Evolutionary conservation across 306 rosid species (phyloP), one percentile per base, ranked within the genome.

Genomic region (Potentilla sterilis): DNA sequence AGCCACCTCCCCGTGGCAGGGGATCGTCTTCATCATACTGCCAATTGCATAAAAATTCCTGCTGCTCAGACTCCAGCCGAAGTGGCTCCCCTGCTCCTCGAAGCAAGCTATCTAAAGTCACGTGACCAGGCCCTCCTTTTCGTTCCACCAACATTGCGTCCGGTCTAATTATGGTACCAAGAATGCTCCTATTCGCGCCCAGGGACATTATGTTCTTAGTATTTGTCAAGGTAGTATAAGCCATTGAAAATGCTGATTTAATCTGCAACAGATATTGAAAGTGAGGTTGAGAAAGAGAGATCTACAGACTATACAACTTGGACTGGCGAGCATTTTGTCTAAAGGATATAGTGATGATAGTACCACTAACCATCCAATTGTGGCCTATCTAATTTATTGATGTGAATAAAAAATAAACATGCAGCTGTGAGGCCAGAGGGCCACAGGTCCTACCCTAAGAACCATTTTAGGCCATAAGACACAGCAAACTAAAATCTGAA

Each of bases 101-200:
- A 81, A 95, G 99, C 89, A 95, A 79, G 81, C 85, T 90, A 77
- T 79, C 67, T 67, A 90, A 89, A 66, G 92, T 88, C 68, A 89
- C 87, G 48, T 85, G 88, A 22, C 99, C 96, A 5, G 71, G 85
- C 21, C 97, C 97, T 19, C 97, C 97, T 78, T 89, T 95, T 43
- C 99, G 96, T 79, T 88, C 89, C 59, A 82, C 70, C 85, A 95
- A 83, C 22, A 82, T 75, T 15, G 88, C 81, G 73, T 95, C 97
- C 2, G 99, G 97, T 80, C 97, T 83, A 69, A 95, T 95, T 86
- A 95, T 92, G n/a, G 97, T 90, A 54, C 99, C 99, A 1, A 95
- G 92, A 84, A 95, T 92, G 84, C 99, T 92, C 84, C 91, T 85
- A 63, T 59, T 86, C 2, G 92, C 89, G 68, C 96, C 97, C 41